Conservation (phyloP, 352 stramenopile species). For the Phytophthora europaea region DNA sequence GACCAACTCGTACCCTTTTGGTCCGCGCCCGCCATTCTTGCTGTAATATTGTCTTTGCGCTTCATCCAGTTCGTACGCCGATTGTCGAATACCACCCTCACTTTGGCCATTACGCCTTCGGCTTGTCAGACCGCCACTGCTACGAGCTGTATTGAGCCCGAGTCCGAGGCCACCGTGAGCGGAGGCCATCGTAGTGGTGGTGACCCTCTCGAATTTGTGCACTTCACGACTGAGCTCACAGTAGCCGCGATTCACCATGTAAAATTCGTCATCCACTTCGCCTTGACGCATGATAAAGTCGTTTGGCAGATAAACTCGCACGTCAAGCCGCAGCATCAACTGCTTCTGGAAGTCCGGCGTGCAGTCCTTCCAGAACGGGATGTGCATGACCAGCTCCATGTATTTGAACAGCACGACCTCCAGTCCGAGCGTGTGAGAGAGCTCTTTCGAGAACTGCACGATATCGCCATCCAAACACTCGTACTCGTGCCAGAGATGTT, state of each 20-base stretch:
- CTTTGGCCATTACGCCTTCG: background rate
- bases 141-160: background rate
- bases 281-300: constrained; percentile 67
- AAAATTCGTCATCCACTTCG: constrained; percentile 63
- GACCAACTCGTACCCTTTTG: constrained; percentile 6
- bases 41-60: constrained; percentile 4
- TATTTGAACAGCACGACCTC: constrained; percentile 63
- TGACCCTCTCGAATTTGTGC: constrained; percentile 37
- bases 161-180: background rate
- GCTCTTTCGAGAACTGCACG: constrained; percentile 47
- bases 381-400: constrained; percentile 56
- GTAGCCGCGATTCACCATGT: constrained; percentile 63
- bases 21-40: background rate
- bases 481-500: constrained; percentile 63
- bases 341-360: constrained; percentile 68
- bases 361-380: constrained; percentile 56
- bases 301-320: constrained; percentile 69
- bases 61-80: constrained; percentile 8
- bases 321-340: constrained; percentile 49
- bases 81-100: background rate
- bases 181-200: constrained; percentile 20
- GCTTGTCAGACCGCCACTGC: background rate
- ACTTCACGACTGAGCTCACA: constrained; percentile 42
- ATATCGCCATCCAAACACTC: constrained; percentile 61
- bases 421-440: constrained; percentile 58